A percentile compares a stretch with the other conserved stretches of the same genome.
Conservation (phyloP, 2,329 filamentous ascomycete species). For the Cytospora leucostoma region DNA sequence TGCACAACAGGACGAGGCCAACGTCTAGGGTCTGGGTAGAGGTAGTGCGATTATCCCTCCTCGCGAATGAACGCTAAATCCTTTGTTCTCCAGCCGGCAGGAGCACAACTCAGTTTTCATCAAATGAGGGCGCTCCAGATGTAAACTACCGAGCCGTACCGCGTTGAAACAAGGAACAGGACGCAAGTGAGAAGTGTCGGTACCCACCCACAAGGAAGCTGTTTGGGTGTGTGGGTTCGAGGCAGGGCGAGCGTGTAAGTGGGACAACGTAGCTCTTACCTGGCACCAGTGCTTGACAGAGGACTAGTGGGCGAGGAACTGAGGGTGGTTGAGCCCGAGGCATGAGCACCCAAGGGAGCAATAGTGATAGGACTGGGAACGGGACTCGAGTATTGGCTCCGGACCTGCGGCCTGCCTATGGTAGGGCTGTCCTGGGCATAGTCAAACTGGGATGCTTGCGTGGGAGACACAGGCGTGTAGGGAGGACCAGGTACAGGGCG, state of each 20-base stretch:
- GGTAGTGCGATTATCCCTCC: constrained; percentile 9
- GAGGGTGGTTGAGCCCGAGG: constrained; percentile 21
- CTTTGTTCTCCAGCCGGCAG: constrained; percentile 4
- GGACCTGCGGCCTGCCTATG: constrained; percentile 42
- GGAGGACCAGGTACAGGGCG: constrained; percentile 17
- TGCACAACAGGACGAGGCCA: constrained; percentile 34
- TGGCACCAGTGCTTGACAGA: constrained; percentile 28
- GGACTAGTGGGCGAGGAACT: constrained; percentile 23
- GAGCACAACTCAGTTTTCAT: not conserved
- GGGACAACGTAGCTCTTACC: constrained; percentile 30
- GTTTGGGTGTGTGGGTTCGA: not conserved
- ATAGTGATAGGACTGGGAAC: constrained; percentile 32
- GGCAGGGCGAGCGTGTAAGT: constrained; percentile 2
- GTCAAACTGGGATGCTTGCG: constrained; percentile 26
- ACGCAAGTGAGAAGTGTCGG: constrained; percentile 4
- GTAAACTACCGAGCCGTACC: constrained; percentile 8
- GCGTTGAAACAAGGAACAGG: constrained; percentile 11
- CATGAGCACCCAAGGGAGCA: constrained; percentile 33
- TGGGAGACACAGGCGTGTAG: constrained; percentile 25
- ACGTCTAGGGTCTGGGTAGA: constrained; percentile 26
- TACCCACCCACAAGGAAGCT: constrained; percentile 1
- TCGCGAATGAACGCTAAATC: constrained; percentile 7
- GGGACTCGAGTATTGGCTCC: constrained; percentile 22
- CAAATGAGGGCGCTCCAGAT: constrained; percentile 6
- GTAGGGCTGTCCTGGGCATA: constrained; percentile 49